Evolutionary conservation across 495 filamentous ascomycete species (phyloP).

Genomic region (Penicillium subrubescens): DNA sequence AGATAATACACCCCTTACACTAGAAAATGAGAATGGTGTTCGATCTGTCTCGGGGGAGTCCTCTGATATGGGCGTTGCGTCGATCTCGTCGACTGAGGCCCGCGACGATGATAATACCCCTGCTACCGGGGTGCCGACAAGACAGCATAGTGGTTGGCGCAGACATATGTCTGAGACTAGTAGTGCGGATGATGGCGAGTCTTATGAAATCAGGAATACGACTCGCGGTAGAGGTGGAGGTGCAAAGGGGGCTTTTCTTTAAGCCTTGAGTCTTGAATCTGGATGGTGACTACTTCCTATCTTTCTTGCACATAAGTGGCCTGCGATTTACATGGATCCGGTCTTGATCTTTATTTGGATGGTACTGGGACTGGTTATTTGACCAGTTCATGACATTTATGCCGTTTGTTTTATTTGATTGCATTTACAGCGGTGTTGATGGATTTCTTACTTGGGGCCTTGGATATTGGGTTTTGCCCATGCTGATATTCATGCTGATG

Average conservation of each 20-base stretch:
- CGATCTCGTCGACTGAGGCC: slow-evolving; percentile 20
- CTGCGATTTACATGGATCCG: not conserved
- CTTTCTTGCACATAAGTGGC: not conserved
- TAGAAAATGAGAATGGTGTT: slow-evolving; percentile 13
- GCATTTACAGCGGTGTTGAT: not conserved
- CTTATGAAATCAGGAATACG: slow-evolving; percentile 7
- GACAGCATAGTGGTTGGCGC: slow-evolving; percentile 39
- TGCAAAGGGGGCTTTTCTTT: slow-evolving; percentile 24
- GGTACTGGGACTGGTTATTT: not conserved
- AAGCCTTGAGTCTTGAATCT: not conserved
- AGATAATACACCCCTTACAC: slow-evolving; percentile 21
- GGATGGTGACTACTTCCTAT: not conserved
- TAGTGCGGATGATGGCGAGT: slow-evolving; percentile 23
- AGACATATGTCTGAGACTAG: slow-evolving; percentile 30
- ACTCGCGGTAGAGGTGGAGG: slow-evolving; percentile 17
- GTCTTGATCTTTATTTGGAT: not conserved
- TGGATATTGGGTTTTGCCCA: not conserved
- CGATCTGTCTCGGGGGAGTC: slow-evolving; percentile 23
- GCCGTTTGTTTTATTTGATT: not conserved
- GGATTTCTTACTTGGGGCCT: not conserved
- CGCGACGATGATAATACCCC: slow-evolving; percentile 16
- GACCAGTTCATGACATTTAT: not conserved
- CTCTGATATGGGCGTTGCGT: slow-evolving; percentile 26
- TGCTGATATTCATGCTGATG: not conserved
- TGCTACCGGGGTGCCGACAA: slow-evolving; percentile 17